Base-by-base conservation (phyloP, 805 yeast genomes). In the Lachancea thermotolerans region DNA sequence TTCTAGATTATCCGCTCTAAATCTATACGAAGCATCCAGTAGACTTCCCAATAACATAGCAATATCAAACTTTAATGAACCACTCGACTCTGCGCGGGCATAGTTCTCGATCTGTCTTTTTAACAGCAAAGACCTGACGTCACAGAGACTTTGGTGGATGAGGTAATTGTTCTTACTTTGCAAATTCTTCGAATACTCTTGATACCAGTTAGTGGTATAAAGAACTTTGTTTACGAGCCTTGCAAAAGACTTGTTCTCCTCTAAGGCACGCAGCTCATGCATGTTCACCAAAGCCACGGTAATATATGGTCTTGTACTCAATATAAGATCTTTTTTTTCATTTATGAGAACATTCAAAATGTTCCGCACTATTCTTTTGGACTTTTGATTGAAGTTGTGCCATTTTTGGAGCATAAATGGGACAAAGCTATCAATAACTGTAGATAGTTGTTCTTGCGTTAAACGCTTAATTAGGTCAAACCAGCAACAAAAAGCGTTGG, bases 401-500 rank as follows among this genome's bases (percentile, higher is more conserved):
- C 89, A 88, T 45, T 75, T 75, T 58, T 86, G 93, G 35, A 85
- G 70, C 18, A 88, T 71, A 33, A 85, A 73, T 1, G 96, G 82
- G 10, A 88, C 71, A 0, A 89, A 72, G 33, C 86, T 75, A 59
- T 88, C 95, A 35, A 86, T 72, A 30, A 90, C 70, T 1, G 86
- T 79, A 0, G 76, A 74, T 33, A 86, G 67, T 48, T 81, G 79
- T 2, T 73, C 69, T 27, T 75, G 72, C 11, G 71, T 76, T 14
- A 91, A 62, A n/a, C 69, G 70, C 14, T 71, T 67, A 2, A 86
- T 75, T 42, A 91, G 67, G 1, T 72, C 69, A 42, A 72, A 70
- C 83, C 96, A 82, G 45, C 93, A 83, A 39, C 72, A 68, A 35
- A 93, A 66, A 0, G 91, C 78, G 34, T 75, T 74, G 12, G 67